These are phyloP conservation scores for Xylariomycetidae sp. DNA, from an alignment of 2,329 filamentous ascomycete species.

Conservation along the genomic window DNA sequence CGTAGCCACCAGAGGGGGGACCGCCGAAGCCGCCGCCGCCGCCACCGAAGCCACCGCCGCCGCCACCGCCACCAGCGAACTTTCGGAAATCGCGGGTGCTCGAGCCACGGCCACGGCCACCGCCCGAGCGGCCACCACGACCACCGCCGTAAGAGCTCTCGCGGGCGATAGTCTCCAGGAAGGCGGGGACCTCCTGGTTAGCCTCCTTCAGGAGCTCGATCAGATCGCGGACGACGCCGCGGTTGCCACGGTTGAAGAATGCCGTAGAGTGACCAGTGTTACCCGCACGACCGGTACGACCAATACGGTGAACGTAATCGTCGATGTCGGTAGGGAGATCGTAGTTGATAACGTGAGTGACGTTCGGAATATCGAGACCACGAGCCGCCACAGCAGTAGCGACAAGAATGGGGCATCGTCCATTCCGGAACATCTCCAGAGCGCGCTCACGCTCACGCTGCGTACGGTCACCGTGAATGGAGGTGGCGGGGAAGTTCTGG, in stretches of 20 bases:
- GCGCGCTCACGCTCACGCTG: slow-evolving; percentile 98
- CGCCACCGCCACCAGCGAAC: slow-evolving; percentile 50
- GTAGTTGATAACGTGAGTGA: slow-evolving; percentile 98
- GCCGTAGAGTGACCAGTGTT: slow-evolving; percentile 98
- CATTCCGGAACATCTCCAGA: slow-evolving; percentile 94
- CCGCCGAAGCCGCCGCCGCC: slow-evolving; percentile 33
- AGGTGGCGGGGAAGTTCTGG: slow-evolving; percentile 96
- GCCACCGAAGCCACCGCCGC: slow-evolving; percentile 37
- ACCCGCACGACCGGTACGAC: slow-evolving; percentile 98
- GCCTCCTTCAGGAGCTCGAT: slow-evolving; percentile 98
- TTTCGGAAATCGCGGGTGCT: slow-evolving; percentile 83
- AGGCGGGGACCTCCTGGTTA: slow-evolving; percentile 90
- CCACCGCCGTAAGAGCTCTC: slow-evolving; percentile 78
- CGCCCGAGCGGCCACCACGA: slow-evolving; percentile 54
- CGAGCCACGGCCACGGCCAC: slow-evolving; percentile 67
- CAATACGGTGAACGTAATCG: slow-evolving; percentile 98
- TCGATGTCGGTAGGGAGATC: slow-evolving; percentile 98
- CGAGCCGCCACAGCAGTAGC: slow-evolving; percentile 92
- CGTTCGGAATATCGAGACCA: slow-evolving; percentile 91
- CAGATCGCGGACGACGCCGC: slow-evolving; percentile 92
- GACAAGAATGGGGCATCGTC: slow-evolving; percentile 90
- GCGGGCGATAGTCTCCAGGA: slow-evolving; percentile 95
- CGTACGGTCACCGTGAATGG: slow-evolving; percentile 96
- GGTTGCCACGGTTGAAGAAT: slow-evolving; percentile 99
- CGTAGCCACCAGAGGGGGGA: slow-evolving; percentile 38